Evolutionary conservation across 2,329 filamentous ascomycete species (phyloP).

Genomic region (Aspergillus ustus): DNA sequence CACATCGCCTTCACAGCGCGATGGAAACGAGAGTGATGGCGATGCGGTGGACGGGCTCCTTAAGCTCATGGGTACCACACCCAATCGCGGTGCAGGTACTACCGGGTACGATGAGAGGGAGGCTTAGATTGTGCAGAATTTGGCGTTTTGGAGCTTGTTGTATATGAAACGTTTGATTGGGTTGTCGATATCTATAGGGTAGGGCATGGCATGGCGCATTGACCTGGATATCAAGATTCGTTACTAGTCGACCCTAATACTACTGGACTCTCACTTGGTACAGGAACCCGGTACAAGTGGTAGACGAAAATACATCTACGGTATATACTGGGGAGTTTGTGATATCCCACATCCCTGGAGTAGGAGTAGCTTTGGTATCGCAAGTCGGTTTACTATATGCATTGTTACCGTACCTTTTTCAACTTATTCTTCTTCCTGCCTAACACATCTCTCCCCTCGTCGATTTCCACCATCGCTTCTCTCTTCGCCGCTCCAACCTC

Average conservation of each 20-base stretch:
- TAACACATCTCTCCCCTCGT: conserved; percentile 86
- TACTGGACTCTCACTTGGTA: no score
- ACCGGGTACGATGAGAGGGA: not conserved
- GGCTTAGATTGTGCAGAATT: not conserved
- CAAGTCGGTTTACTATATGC: not conserved
- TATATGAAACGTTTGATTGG: not conserved
- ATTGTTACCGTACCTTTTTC: conserved; percentile 45
- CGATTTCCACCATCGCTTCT: conserved; percentile 86
- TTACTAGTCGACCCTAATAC: not conserved
- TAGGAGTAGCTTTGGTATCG: not conserved
- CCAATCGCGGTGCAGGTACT: not conserved
- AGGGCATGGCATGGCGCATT: not conserved
- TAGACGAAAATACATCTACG: not conserved
- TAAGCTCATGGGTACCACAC: conserved; percentile 43
- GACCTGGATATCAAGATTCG: not conserved
- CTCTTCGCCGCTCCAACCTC: conserved; percentile 94
- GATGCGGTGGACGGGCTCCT: conserved; percentile 46
- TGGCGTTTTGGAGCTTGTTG: conserved; percentile 5
- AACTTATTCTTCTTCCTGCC: conserved; percentile 70
- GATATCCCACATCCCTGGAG: not conserved
- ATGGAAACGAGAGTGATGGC: conserved; percentile 23
- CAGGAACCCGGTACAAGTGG: no score
- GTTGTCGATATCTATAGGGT: not conserved
- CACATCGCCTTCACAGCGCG: conserved; percentile 26
- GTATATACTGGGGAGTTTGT: not conserved